phyloP scores from a whole-genome alignment of 768 basidiomycete species.

The Austroboletus festivus region DNA sequence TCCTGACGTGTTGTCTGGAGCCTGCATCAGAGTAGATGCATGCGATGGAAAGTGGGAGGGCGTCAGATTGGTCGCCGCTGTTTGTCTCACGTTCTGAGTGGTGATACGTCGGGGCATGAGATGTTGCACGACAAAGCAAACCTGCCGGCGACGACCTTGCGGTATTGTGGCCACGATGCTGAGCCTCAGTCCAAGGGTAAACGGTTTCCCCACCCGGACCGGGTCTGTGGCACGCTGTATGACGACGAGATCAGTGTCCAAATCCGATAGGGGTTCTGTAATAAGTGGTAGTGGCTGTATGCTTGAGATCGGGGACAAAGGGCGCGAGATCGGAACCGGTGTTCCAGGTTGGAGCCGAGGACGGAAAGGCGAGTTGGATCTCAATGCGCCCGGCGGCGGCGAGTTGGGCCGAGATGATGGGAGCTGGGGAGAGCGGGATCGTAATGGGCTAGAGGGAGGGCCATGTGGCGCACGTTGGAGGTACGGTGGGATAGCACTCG shows the following conservation, averaged over 20 bases:
- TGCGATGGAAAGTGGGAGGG: conserved; percentile 9
- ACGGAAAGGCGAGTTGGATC: conserved; percentile 43
- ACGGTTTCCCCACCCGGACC: conserved; percentile 55
- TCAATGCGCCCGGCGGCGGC: conserved; percentile 47
- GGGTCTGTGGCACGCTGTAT: conserved; percentile 43
- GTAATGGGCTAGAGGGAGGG: conserved; percentile 38
- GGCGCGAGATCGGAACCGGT: conserved; percentile 17
- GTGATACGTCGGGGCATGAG: conserved; percentile 42
- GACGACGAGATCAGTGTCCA: conserved; percentile 60
- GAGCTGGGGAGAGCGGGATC: conserved; percentile 59
- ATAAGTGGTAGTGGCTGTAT: conserved; percentile 21
- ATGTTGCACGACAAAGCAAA: conserved; percentile 65
- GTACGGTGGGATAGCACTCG: conserved; percentile 73
- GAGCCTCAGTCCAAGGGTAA: conserved; percentile 54
- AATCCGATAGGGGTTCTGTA: conserved; percentile 30
- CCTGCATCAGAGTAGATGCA: conserved; percentile 3
- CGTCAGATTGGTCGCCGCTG: background rate
- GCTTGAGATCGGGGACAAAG: conserved; percentile 31
- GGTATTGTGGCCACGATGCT: conserved; percentile 47
- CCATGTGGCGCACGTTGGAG: conserved; percentile 55
- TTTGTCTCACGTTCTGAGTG: conserved; percentile 10
- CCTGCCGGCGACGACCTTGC: conserved; percentile 34
- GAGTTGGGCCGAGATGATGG: conserved; percentile 53
- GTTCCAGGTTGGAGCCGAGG: conserved; percentile 32
- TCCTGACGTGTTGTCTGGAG: background rate